A percentile compares a stretch with the other conserved stretches of the same genome.
phyloP scores from a whole-genome alignment of 1,284 basidiomycete genomes.

The Athelia sp. region DNA sequence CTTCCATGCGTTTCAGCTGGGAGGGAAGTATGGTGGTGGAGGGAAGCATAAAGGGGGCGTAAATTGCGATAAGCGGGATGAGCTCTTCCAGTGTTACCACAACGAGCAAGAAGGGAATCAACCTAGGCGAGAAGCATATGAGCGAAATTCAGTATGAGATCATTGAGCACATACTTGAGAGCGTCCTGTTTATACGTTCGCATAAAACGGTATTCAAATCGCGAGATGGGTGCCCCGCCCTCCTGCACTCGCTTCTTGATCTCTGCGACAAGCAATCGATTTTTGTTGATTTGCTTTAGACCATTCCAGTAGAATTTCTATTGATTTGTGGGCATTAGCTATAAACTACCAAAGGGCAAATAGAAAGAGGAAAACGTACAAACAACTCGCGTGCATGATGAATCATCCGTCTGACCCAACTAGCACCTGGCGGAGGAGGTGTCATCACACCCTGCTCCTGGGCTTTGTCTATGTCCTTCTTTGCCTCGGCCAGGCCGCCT shows the following conservation, averaged over 20 bases:
- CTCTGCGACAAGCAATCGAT: conserved; percentile 45
- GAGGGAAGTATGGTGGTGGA: conserved; percentile 86
- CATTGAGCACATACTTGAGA: conserved; percentile 48
- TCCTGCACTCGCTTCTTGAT: conserved; percentile 51
- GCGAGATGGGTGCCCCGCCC: conserved; percentile 53
- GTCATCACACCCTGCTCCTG: conserved; percentile 60
- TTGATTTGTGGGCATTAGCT: conserved; percentile 6
- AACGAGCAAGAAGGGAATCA: conserved; percentile 77
- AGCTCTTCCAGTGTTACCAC: conserved; percentile 76
- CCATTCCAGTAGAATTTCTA: conserved; percentile 80
- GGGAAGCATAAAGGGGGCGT: conserved; percentile 80
- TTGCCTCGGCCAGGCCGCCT: conserved; percentile 41
- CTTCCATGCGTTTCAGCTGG: conserved; percentile 68
- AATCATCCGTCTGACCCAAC: conserved; percentile 45
- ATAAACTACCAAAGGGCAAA: neutral
- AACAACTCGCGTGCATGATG: conserved; percentile 70
- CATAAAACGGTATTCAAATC: conserved; percentile 65
- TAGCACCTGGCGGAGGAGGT: conserved; percentile 58
- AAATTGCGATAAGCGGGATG: conserved; percentile 81
- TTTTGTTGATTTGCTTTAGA: conserved; percentile 61
- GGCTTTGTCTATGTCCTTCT: conserved; percentile 62
- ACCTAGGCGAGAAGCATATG: conserved; percentile 34
- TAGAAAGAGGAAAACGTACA: conserved; percentile 33
- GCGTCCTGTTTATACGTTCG: conserved; percentile 57
- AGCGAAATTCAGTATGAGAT: conserved; percentile 1